These are phyloP conservation scores for Pseudonitzschia multiseries DNA, from an alignment of 108 stramenopile species.

Conservation along the genomic window DNA sequence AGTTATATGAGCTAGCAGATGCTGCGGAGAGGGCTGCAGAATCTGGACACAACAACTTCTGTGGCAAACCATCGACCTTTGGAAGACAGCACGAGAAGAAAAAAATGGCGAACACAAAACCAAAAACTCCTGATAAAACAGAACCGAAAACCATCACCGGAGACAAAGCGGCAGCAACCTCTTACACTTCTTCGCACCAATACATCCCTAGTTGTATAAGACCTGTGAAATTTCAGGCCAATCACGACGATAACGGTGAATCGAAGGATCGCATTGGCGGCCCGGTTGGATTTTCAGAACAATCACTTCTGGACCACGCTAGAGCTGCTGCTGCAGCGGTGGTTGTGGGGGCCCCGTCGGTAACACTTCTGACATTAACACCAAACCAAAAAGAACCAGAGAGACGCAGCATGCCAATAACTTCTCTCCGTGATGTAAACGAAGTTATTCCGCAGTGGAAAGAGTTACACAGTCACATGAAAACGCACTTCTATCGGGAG, in stretches of 20 bases:
- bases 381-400: constrained; percentile 7
- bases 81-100: constrained; percentile 5
- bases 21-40: constrained; percentile 48
- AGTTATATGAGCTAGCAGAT: constrained; percentile 37
- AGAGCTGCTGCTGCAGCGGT: constrained; percentile 10
- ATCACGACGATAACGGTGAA: neutral
- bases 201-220: neutral
- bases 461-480: constrained; percentile 31
- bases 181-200: neutral
- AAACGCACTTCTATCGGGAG: constrained; percentile 33
- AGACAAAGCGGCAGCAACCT: neutral
- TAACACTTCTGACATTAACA: neutral
- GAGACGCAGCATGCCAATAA: constrained; percentile 13
- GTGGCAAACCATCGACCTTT: constrained; percentile 39
- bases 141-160: neutral
- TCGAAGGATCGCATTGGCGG: neutral
- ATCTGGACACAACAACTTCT: constrained; percentile 36
- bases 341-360: neutral
- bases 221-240: neutral
- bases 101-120: neutral
- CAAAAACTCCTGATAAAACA: neutral
- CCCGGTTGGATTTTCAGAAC: constrained; percentile 2
- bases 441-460: constrained; percentile 35
- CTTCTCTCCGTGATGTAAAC: constrained; percentile 22
- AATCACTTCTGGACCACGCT: constrained; percentile 11